A percentile compares a stretch with the other conserved stretches of the same genome.
Conservation (phyloP, 1,139 yeast species). For the Zygosaccharomyces pseudobailii region DNA sequence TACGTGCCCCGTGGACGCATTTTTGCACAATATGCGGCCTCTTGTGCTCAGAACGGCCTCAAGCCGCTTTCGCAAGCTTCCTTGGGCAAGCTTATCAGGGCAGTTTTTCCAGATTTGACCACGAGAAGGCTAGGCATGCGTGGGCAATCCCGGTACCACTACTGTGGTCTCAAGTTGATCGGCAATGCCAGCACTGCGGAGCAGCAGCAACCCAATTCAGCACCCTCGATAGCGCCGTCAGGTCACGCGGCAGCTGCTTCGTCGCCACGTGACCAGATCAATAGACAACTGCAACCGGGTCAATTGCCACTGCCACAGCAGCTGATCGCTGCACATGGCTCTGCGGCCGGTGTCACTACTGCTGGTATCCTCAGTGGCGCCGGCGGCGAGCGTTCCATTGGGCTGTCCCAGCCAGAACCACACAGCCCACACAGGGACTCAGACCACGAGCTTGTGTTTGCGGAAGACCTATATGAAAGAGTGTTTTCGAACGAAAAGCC, state of each 20-base stretch:
- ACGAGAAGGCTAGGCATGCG: slow-evolving; percentile 84
- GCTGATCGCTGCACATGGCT: not conserved
- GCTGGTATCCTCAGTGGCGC: not conserved
- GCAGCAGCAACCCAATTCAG: not conserved
- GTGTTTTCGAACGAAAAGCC: slow-evolving; percentile 26
- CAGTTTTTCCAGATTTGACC: slow-evolving; percentile 67
- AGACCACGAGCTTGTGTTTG: slow-evolving; percentile 12
- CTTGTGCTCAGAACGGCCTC: slow-evolving; percentile 62
- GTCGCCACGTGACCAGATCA: not conserved
- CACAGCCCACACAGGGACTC: not conserved
- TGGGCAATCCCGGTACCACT: slow-evolving; percentile 87
- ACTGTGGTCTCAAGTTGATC: slow-evolving; percentile 71
- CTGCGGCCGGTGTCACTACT: not conserved
- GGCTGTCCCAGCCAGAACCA: not conserved
- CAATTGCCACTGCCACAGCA: not conserved
- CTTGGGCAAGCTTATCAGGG: slow-evolving; percentile 76
- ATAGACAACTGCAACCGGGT: not conserved
- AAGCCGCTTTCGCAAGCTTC: slow-evolving; percentile 83
- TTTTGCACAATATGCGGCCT: slow-evolving; percentile 71
- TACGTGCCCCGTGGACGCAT: slow-evolving; percentile 82
- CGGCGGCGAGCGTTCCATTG: not conserved
- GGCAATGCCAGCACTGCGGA: not conserved
- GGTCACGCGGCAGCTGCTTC: not conserved
- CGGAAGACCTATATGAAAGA: slow-evolving; percentile 31
- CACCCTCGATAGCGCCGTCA: not conserved